phyloP scores from a whole-genome alignment of 192 early-diverging fungal species.

The Chytriomyces sp. region DNA sequence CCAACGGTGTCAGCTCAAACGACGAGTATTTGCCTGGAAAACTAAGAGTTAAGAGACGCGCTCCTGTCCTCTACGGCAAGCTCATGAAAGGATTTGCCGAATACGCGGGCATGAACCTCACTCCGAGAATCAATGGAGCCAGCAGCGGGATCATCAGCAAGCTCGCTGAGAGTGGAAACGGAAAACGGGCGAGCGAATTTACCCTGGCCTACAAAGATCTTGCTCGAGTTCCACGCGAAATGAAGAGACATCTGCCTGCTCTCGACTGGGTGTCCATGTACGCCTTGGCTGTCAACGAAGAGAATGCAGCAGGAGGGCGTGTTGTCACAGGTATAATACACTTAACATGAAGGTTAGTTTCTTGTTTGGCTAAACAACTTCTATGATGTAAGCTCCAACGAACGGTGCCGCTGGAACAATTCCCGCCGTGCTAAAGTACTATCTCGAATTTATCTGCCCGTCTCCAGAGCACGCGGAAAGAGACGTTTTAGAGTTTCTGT shows the following conservation, averaged over 20 bases:
- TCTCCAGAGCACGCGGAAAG: conserved; percentile 71
- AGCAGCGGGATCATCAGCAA: conserved; percentile 1
- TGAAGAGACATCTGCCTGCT: conserved; percentile 73
- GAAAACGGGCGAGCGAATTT: neutral
- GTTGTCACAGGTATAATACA: conserved; percentile 61
- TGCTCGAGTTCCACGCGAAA: neutral
- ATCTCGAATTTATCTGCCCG: conserved; percentile 87
- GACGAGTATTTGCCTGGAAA: conserved; percentile 73
- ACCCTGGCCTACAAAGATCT: conserved; percentile 30
- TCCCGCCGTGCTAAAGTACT: conserved; percentile 93
- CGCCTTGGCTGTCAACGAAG: conserved; percentile 94
- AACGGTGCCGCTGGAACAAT: conserved; percentile 96
- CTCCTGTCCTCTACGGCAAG: conserved; percentile 84
- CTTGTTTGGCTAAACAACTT: neutral
- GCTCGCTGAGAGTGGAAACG: too few relatives aligned
- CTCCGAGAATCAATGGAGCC: conserved; percentile 3
- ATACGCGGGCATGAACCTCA: conserved; percentile 27
- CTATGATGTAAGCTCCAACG: conserved; percentile 74
- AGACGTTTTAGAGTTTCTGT: conserved; percentile 89
- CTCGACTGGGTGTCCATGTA: conserved; percentile 90
- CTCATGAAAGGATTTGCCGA: conserved; percentile 69
- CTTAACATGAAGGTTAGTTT: neutral
- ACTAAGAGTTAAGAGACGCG: conserved; percentile 79
- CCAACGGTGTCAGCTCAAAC: conserved; percentile 46
- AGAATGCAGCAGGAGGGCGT: conserved; percentile 52